A percentile compares a stretch with the other conserved stretches of the same genome.
These are phyloP conservation scores for Exophiala sideris DNA, from an alignment of 2,329 filamentous ascomycete genomes.

Conservation along the genomic window DNA sequence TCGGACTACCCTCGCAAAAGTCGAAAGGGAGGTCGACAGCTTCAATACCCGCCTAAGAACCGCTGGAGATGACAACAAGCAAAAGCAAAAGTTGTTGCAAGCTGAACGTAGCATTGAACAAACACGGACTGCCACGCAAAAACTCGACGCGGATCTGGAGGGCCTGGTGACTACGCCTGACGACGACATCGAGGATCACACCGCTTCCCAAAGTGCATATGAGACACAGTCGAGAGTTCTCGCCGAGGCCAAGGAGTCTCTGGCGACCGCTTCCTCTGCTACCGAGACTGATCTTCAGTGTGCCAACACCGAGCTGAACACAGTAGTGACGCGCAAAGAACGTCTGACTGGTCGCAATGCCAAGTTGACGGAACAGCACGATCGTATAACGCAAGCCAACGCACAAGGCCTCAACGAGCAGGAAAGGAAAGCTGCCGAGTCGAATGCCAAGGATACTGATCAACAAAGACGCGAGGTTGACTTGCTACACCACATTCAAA, in stretches of 20 bases:
- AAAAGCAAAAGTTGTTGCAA: conserved; percentile 60
- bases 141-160: conserved; percentile 53
- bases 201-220: conserved; percentile 52
- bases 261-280: conserved; percentile 49
- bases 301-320: conserved; percentile 29
- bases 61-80: conserved; percentile 59
- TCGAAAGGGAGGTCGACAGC: conserved; percentile 61
- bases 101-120: conserved; percentile 61
- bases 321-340: conserved; percentile 55
- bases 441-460: conserved; percentile 45
- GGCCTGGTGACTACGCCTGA: conserved; percentile 56
- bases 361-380: conserved; percentile 60
- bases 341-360: conserved; percentile 56
- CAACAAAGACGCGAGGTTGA: conserved; percentile 43
- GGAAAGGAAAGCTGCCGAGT: conserved; percentile 48
- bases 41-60: conserved; percentile 57
- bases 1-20: conserved; percentile 54
- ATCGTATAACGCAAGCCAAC: conserved; percentile 57
- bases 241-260: conserved; percentile 49
- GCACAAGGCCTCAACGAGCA: conserved; percentile 56
- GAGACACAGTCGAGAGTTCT: conserved; percentile 53
- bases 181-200: conserved; percentile 53
- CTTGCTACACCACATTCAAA: conserved; percentile 38
- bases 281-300: conserved; percentile 53
- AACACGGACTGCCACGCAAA: conserved; percentile 59